Conservation (phyloP, 345 rosid genomes). For the Eucalyptus urophylla region DNA sequence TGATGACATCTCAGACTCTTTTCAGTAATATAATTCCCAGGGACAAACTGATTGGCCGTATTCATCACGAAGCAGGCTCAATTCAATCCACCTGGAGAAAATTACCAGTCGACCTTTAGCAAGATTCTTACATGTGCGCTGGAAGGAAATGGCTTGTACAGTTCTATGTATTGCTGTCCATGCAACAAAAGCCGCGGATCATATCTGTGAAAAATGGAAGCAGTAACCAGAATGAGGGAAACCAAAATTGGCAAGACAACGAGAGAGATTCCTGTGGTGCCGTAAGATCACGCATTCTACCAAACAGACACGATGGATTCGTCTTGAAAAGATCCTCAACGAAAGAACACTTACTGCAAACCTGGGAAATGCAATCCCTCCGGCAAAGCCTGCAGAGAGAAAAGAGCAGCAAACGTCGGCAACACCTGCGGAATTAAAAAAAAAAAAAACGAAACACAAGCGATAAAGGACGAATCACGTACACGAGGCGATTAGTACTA, state of each 20-base stretch:
- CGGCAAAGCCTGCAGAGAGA: conserved; percentile 14
- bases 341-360: conserved; percentile 30
- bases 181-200: conserved; percentile 74
- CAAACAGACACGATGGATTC: not conserved
- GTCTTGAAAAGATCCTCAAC: not conserved
- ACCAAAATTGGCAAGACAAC: not conserved
- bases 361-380: conserved; percentile 32
- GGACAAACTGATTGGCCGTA: not conserved
- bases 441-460: not conserved
- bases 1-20: not conserved
- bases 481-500: not conserved
- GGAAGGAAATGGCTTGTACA: conserved; percentile 70
- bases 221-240: not conserved
- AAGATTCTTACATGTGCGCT: conserved; percentile 46
- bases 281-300: not conserved
- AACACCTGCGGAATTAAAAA: conserved; percentile 32
- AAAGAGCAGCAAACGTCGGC: conserved; percentile 74
- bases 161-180: conserved; percentile 78
- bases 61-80: not conserved
- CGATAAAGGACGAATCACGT: not conserved
- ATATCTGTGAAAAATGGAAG: conserved; percentile 23
- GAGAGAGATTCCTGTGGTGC: not conserved
- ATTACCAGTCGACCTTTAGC: not conserved
- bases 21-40: not conserved
- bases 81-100: not conserved